A percentile compares a stretch with the other conserved stretches of the same genome.
Conservation (phyloP, 2,329 filamentous ascomycete species). For the Berkeleyomyces basicola region DNA sequence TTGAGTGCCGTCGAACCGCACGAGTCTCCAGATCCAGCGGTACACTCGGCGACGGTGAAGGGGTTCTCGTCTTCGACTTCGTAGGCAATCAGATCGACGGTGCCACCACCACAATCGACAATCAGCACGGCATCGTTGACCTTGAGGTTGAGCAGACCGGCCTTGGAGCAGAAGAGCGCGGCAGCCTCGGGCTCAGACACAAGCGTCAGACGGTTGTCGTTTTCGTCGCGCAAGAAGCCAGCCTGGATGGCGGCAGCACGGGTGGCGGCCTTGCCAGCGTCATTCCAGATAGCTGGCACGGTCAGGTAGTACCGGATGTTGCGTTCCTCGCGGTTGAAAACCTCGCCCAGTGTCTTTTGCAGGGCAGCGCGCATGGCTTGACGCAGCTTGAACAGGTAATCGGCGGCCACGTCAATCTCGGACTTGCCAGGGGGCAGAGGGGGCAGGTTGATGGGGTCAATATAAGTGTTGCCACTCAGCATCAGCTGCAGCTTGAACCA, state of each 20-base stretch:
- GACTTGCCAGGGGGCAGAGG: constrained; percentile 95
- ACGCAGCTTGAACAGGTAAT: constrained; percentile 95
- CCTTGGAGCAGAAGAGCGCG: constrained; percentile 95
- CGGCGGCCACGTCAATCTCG: constrained; percentile 97
- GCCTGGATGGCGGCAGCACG: constrained; percentile 92
- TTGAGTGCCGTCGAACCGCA: constrained; percentile 97
- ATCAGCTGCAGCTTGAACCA: constrained; percentile 99
- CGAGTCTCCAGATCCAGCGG: constrained; percentile 89
- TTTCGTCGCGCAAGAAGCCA: constrained; percentile 90
- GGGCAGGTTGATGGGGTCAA: constrained; percentile 95
- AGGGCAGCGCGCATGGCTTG: constrained; percentile 92
- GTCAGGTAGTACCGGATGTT: constrained; percentile 97
- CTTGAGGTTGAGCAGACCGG: constrained; percentile 86
- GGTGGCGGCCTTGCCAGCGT: constrained; percentile 93
- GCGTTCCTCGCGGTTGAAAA: constrained; percentile 93
- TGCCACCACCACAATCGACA: constrained; percentile 95
- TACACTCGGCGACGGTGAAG: constrained; percentile 94
- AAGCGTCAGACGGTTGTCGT: constrained; percentile 87
- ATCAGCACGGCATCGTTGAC: constrained; percentile 97
- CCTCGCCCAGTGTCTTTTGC: constrained; percentile 90
- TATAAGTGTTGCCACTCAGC: constrained; percentile 97
- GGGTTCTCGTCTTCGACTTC: constrained; percentile 96
- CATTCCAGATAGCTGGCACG: constrained; percentile 98
- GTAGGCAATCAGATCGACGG: constrained; percentile 96
- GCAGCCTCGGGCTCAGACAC: constrained; percentile 95